phyloP scores from a whole-genome alignment of 2,329 filamentous ascomycete species.

The Emmonsiellopsis sp. region DNA sequence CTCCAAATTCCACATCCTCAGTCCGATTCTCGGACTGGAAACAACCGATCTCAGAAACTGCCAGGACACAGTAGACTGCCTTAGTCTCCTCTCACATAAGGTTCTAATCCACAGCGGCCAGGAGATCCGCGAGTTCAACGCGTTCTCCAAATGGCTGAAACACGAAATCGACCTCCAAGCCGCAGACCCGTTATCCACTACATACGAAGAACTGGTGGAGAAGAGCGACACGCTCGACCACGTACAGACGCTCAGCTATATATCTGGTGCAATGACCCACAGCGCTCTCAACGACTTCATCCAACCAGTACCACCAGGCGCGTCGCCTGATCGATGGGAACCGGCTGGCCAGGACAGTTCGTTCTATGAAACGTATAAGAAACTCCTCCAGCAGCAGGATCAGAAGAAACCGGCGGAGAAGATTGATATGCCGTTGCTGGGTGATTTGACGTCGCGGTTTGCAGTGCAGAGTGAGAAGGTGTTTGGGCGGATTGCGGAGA shows the following conservation, averaged over 20 bases:
- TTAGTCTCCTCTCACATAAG: constrained; percentile 67
- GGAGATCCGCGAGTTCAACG: constrained; percentile 67
- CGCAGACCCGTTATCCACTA: constrained; percentile 50
- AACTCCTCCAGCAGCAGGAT: constrained; percentile 44
- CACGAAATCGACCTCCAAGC: constrained; percentile 72
- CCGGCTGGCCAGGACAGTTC: constrained; percentile 27
- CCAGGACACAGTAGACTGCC: constrained; percentile 61
- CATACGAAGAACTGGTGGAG: constrained; percentile 63
- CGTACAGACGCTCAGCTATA: constrained; percentile 64
- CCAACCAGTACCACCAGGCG: constrained; percentile 32
- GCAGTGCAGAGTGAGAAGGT: constrained; percentile 50
- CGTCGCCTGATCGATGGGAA: constrained; percentile 34
- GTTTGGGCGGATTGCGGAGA: constrained; percentile 60
- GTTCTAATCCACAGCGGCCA: constrained; percentile 62
- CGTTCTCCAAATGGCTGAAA: constrained; percentile 77
- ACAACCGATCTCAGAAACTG: constrained; percentile 51
- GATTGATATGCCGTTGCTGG: constrained; percentile 49
- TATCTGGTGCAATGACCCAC: constrained; percentile 58
- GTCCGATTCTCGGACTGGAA: constrained; percentile 58
- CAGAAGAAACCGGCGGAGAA: constrained; percentile 40
- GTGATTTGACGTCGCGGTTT: constrained; percentile 54
- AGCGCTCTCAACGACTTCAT: constrained; percentile 58
- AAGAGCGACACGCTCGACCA: constrained; percentile 70
- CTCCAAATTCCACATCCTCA: constrained; percentile 65
- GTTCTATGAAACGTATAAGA: constrained; percentile 40